Evolutionary conservation across 257 asterid genomes (phyloP), one percentile per base, ranked within the genome.

Genomic region (Coffea canephora): DNA sequence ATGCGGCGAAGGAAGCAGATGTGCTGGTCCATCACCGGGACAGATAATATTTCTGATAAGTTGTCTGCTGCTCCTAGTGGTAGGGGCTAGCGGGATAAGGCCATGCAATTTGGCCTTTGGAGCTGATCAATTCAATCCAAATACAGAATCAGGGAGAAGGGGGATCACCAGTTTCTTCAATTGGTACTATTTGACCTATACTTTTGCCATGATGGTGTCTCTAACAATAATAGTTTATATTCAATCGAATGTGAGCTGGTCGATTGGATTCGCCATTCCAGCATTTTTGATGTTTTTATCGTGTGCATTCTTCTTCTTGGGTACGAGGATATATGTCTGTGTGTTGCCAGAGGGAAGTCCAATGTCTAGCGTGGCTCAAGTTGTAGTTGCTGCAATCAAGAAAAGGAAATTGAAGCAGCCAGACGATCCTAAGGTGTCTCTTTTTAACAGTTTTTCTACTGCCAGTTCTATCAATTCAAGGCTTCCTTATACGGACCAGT

Each of bases 91-190:
- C 10, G 86, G 94, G 4, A 91, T 93, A 41, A 82, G 96, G 57
- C 97, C 97, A 0, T 93, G 97, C 75, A 93, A 91, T 87, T 85
- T 92, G 2, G 96, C 96, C 2, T 92, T 92, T 80, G 97, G 97
- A 0, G 97, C 91, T 6, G 97, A 93, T 36, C 97, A 93, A 74
- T 93, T 93, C 85, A 88, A 93, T 67, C 96, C 96, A 9, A 86
- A 87, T 8, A 91, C 96, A 1, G 92, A 82, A 10, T 83, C 89
- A 0, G 97, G 97, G 3, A 89, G 88, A 79, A 81, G 91, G 68
- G 96, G 93, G 23, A 85, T 89, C 57, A 89, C 87, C 61, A 90
- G 96, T 66, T 92, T 93, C 87, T 93, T 93, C 91, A 93, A 93
- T 31, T 93, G 97, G 97, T 93, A 93, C 8, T 93, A 91, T 78